Percentiles rank a stretch among this genome's conserved stretches.
Evolutionary conservation across 2,329 filamentous ascomycete genomes (phyloP).

Genomic region (Aspergillus novoparasiticus): DNA sequence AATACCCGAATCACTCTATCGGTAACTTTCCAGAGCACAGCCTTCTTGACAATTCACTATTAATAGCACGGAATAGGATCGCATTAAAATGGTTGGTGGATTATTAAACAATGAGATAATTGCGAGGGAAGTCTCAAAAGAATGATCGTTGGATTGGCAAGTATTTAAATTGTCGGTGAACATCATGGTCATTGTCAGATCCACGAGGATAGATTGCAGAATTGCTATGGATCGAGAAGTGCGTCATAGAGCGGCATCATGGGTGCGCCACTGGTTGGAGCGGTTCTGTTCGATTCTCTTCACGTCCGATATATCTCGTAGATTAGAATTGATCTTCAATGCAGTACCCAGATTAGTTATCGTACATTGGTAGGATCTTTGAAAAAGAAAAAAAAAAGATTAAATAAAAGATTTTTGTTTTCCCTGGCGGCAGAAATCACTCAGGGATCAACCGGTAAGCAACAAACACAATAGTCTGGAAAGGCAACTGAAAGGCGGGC

Average conservation of each 20-base stretch:
- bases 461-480: neutral
- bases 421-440: neutral
- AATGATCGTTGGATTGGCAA: neutral
- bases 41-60: constrained; percentile 1
- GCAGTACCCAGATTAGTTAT: neutral
- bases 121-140: neutral
- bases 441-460: neutral
- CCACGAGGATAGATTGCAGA: neutral
- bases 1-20: neutral
- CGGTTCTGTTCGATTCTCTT: neutral
- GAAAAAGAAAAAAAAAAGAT: neutral
- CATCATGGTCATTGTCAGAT: neutral
- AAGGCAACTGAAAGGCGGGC: constrained; percentile 11
- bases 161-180: neutral
- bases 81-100: neutral
- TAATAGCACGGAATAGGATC: neutral
- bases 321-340: constrained; percentile 1
- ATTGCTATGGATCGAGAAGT: neutral
- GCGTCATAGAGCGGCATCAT: neutral
- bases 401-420: neutral
- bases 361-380: neutral
- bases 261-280: neutral
- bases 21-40: constrained; percentile 1
- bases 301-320: neutral
- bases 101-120: neutral